These are phyloP conservation scores for Antitrichia curtipendula DNA, from an alignment of 225 moss, liverwort and hornwort genomes.

Conservation along the genomic window DNA sequence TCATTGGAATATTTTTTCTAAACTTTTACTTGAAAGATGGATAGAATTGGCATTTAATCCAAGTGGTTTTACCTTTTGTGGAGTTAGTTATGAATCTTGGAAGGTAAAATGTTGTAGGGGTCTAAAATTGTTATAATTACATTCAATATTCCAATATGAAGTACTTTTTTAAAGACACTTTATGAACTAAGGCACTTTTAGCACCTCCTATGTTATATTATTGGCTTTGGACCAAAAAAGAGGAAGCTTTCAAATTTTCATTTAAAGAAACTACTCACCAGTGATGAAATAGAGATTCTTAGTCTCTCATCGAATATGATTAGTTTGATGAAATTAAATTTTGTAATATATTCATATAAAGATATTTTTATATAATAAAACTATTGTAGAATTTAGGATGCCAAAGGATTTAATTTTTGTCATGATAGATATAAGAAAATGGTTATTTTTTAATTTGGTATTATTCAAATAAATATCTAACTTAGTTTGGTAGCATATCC, in stretches of 20 bases:
- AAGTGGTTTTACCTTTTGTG: background rate
- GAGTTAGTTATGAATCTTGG: background rate
- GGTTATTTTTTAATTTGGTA: background rate
- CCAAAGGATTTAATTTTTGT: background rate
- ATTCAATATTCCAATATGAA: background rate
- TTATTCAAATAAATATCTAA: background rate
- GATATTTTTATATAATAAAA: background rate
- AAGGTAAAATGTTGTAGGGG: accelerated
- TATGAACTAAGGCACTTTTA: background rate
- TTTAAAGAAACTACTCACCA: background rate
- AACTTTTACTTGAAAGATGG: accelerated
- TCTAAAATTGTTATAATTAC: background rate
- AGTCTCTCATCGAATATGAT: accelerated
- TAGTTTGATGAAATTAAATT: background rate
- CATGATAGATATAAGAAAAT: background rate
- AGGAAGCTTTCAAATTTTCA: background rate
- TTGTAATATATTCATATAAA: background rate
- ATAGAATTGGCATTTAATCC: background rate
- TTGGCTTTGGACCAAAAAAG: accelerated
- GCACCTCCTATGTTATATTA: accelerated
- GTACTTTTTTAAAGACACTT: accelerated
- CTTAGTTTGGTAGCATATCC: background rate
- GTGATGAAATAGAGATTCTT: background rate
- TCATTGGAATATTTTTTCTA: background rate
- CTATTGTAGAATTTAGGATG: background rate